phyloP scores from a whole-genome alignment of 2,329 filamentous ascomycete species.

The Ophiostoma sp. region DNA sequence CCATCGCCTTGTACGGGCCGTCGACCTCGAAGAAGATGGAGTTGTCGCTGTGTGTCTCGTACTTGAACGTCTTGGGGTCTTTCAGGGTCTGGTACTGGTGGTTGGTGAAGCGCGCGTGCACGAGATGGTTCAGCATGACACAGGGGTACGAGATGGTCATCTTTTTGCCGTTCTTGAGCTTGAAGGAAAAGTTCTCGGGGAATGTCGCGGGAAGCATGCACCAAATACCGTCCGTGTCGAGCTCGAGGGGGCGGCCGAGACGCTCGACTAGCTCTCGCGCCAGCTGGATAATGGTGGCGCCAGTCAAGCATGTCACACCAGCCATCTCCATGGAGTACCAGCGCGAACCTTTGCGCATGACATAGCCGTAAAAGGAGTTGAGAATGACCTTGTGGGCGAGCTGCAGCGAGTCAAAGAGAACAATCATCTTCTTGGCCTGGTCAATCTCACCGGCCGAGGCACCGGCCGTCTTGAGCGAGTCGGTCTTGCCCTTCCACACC shows the following conservation, averaged over 20 bases:
- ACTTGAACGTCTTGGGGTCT: conserved; percentile 74
- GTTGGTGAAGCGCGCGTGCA: conserved; percentile 92
- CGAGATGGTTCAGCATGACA: conserved; percentile 97
- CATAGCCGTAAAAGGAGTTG: conserved; percentile 98
- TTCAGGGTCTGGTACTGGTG: conserved; percentile 91
- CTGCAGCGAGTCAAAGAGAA: conserved; percentile 91
- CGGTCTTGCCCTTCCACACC: conserved; percentile 96
- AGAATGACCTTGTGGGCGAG: conserved; percentile 98
- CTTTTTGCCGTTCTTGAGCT: conserved; percentile 93
- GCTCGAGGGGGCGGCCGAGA: conserved; percentile 83
- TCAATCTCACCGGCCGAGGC: conserved; percentile 74
- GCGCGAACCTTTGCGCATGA: conserved; percentile 96
- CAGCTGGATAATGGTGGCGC: conserved; percentile 94
- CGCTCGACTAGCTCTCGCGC: conserved; percentile 89
- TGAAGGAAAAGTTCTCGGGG: conserved; percentile 93
- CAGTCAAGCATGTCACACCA: conserved; percentile 93
- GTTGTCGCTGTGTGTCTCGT: conserved; percentile 97
- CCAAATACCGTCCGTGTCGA: conserved; percentile 99
- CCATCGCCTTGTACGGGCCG: conserved; percentile 95
- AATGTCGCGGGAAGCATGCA: conserved; percentile 96
- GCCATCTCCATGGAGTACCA: conserved; percentile 99
- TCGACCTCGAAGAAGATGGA: conserved; percentile 99
- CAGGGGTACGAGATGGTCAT: conserved; percentile 95
- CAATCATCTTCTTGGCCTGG: conserved; percentile 96
- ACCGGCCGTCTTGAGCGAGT: conserved; percentile 75